Conservation (phyloP, 2,329 filamentous ascomycete species). For the Sporothrix luriei region DNA sequence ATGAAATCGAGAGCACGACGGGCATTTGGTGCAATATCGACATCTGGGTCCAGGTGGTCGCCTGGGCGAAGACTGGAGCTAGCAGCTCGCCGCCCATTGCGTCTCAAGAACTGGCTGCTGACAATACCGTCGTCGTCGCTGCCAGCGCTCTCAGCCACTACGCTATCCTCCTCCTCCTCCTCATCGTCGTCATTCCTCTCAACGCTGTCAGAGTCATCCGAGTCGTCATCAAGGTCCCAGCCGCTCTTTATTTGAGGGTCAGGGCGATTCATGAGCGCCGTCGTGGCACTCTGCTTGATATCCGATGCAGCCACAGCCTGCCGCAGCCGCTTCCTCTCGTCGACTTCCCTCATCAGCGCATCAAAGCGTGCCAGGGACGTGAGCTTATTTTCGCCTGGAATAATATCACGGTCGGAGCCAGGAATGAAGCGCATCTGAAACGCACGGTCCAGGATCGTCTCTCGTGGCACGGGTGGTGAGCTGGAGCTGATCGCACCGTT, state of each 20-base stretch:
- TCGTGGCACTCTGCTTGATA: slow-evolving; percentile 37
- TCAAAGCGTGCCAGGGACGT: slow-evolving; percentile 68
- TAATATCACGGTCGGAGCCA: slow-evolving; percentile 55
- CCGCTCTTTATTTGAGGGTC: slow-evolving; percentile 51
- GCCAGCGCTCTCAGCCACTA: neutral
- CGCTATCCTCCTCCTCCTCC: slow-evolving; percentile 29
- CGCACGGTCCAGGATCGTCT: slow-evolving; percentile 68
- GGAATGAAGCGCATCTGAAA: slow-evolving; percentile 66
- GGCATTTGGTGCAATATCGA: slow-evolving; percentile 50
- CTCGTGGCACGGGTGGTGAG: slow-evolving; percentile 58
- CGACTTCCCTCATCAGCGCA: slow-evolving; percentile 64
- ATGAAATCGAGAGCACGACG: slow-evolving; percentile 57
- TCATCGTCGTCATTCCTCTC: slow-evolving; percentile 40
- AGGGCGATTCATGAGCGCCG: slow-evolving; percentile 25
- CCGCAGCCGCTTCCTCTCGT: slow-evolving; percentile 50
- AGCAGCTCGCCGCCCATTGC: slow-evolving; percentile 15
- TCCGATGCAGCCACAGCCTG: slow-evolving; percentile 44
- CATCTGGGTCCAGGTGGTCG: slow-evolving; percentile 28
- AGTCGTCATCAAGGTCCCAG: slow-evolving; percentile 56
- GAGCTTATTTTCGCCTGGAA: slow-evolving; percentile 63
- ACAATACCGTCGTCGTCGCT: slow-evolving; percentile 34
- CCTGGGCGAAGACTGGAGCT: slow-evolving; percentile 13
- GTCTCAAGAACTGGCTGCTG: neutral
- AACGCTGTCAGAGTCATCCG: slow-evolving; percentile 47
- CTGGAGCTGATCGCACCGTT: slow-evolving; percentile 46